phyloP scores from a whole-genome alignment of 169 alveolate species.

The Plasmodium malariae region DNA sequence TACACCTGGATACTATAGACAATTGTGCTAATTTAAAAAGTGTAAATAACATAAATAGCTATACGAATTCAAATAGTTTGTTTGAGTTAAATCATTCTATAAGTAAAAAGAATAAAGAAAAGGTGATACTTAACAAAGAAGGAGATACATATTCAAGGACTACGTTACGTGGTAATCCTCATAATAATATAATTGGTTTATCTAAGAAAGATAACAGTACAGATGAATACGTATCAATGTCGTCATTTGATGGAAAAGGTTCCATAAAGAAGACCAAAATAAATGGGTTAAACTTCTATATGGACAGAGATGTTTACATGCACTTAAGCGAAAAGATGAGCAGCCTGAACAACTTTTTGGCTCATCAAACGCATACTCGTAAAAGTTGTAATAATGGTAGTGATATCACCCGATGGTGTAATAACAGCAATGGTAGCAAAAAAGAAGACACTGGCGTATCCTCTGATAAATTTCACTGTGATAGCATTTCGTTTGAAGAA shows the following conservation, averaged over 20 bases:
- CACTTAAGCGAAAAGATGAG: constrained; percentile 26
- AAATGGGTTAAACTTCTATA: constrained; percentile 50
- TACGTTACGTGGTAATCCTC: background rate
- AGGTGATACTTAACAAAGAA: background rate
- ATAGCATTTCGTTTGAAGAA: background rate
- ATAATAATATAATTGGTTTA: background rate
- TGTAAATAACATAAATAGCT: background rate
- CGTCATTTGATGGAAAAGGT: background rate
- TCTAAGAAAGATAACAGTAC: background rate
- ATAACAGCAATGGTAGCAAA: background rate
- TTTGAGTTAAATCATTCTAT: background rate
- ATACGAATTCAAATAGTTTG: background rate
- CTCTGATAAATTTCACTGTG: background rate
- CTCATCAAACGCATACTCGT: background rate
- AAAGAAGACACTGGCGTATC: background rate
- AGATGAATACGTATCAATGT: background rate
- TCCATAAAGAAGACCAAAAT: constrained; percentile 18
- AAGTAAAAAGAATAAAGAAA: background rate
- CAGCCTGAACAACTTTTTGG: background rate
- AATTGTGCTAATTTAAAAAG: too few species aligned
- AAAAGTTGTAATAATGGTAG: background rate
- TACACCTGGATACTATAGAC: too few species aligned
- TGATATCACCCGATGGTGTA: background rate
- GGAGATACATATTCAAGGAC: background rate
- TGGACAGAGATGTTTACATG: constrained; percentile 46